Percentiles rank a stretch among this genome's conserved stretches.
Conservation (phyloP, 306 rosid species). For the Acacia confusa region DNA sequence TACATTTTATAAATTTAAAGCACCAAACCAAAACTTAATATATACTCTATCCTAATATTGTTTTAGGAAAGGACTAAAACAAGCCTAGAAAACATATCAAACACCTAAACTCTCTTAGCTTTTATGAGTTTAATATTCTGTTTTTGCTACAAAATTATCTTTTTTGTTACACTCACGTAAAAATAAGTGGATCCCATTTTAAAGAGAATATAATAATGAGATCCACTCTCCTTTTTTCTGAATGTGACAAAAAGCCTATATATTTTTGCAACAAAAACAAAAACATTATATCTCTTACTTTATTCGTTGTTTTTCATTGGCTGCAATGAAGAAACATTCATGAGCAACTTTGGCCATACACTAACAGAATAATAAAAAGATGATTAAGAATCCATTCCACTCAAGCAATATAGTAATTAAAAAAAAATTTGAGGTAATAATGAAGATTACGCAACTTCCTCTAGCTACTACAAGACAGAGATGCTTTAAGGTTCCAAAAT, state of each 20-base stretch:
- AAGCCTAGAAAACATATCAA: neutral
- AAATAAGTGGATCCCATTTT: too few relatives aligned
- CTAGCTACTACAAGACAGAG: conserved; percentile 49
- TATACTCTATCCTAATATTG: neutral
- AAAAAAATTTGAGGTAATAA: neutral
- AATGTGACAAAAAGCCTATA: too few relatives aligned
- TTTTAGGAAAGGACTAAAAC: neutral
- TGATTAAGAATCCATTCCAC: neutral
- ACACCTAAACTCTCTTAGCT: neutral
- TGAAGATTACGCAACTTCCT: neutral
- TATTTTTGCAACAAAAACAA: too few relatives aligned
- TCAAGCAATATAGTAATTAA: neutral
- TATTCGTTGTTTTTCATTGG: neutral
- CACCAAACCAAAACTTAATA: too few relatives aligned
- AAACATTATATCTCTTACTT: too few relatives aligned
- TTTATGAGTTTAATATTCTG: too few relatives aligned
- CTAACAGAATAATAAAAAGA: neutral
- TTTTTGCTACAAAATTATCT: too few relatives aligned
- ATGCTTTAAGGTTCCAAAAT: conserved; percentile 30
- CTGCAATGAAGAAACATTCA: neutral
- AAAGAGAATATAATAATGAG: too few relatives aligned
- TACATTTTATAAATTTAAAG: too few relatives aligned
- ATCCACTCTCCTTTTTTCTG: too few relatives aligned
- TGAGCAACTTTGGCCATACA: conserved; percentile 4
- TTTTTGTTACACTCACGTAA: too few relatives aligned